A percentile compares a stretch with the other conserved stretches of the same genome.
Conservation (phyloP, 2,329 filamentous ascomycete species). For the Penicillium olsonii region DNA sequence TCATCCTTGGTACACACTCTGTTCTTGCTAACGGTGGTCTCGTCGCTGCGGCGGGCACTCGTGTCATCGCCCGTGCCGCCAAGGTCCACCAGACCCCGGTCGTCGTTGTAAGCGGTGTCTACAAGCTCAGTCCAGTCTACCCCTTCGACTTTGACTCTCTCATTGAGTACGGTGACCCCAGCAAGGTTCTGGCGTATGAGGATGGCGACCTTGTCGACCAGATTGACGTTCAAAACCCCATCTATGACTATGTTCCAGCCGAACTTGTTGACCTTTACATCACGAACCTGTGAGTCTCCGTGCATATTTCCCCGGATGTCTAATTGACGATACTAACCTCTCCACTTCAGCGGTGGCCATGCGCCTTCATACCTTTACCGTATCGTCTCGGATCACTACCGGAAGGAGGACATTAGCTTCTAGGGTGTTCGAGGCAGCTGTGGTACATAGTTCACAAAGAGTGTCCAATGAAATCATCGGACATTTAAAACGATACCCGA, state of each 20-base stretch:
- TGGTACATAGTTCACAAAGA: slow-evolving; percentile 1
- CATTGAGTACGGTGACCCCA: slow-evolving; percentile 83
- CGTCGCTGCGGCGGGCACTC: slow-evolving; percentile 80
- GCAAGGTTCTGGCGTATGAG: slow-evolving; percentile 73
- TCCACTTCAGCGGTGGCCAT: slow-evolving; percentile 55
- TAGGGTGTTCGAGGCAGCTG: slow-evolving; percentile 18
- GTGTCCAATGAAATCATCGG: slow-evolving; percentile 2
- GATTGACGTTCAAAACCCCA: slow-evolving; percentile 74
- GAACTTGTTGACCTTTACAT: slow-evolving; percentile 66
- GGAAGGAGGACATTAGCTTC: slow-evolving; percentile 61
- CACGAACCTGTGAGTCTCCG: slow-evolving; percentile 70
- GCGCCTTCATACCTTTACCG: slow-evolving; percentile 66
- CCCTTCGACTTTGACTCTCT: slow-evolving; percentile 79
- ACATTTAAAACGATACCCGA: slow-evolving; percentile 24
- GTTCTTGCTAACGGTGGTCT: slow-evolving; percentile 87
- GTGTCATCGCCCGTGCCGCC: slow-evolving; percentile 80
- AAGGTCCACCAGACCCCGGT: slow-evolving; percentile 80
- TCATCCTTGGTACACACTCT: slow-evolving; percentile 83
- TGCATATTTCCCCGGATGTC: background rate
- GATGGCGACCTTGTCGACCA: slow-evolving; percentile 78
- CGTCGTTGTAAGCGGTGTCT: slow-evolving; percentile 85
- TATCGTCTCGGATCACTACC: slow-evolving; percentile 67
- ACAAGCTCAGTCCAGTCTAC: slow-evolving; percentile 89
- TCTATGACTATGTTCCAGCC: slow-evolving; percentile 79
- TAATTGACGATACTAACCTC: slow-evolving; percentile 12